phyloP scores from a whole-genome alignment of 2,329 filamentous ascomycete genomes.

The Rhinocladiella mackenziei region DNA sequence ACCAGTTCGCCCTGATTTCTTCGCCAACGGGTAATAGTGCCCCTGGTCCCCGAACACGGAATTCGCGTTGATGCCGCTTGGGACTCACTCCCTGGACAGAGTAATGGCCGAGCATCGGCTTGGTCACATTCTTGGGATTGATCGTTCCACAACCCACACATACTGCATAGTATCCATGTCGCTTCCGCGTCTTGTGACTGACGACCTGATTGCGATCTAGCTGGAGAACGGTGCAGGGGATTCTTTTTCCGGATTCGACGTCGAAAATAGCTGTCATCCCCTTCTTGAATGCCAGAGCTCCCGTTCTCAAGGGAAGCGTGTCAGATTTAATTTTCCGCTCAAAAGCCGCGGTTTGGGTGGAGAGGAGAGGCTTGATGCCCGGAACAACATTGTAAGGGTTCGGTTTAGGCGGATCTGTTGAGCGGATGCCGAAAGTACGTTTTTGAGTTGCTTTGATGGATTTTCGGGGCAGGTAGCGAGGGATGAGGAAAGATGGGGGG shows the following conservation, averaged over 20 bases:
- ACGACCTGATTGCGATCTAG: constrained; percentile 89
- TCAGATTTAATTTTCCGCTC: constrained; percentile 49
- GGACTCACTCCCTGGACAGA: constrained; percentile 75
- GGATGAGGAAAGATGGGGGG: constrained; percentile 30
- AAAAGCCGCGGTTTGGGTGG: constrained; percentile 57
- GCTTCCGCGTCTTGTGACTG: constrained; percentile 72
- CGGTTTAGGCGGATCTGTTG: constrained; percentile 50
- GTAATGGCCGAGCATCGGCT: constrained; percentile 82
- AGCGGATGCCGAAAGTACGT: constrained; percentile 52
- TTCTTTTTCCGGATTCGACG: constrained; percentile 67
- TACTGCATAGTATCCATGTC: constrained; percentile 90
- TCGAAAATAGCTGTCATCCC: constrained; percentile 94
- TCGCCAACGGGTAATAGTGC: constrained; percentile 74
- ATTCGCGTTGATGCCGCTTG: constrained; percentile 80
- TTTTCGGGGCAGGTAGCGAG: constrained; percentile 26
- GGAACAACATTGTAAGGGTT: constrained; percentile 53
- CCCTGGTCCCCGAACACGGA: constrained; percentile 69
- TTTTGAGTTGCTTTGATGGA: constrained; percentile 25
- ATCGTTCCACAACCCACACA: constrained; percentile 78
- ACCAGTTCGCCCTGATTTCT: constrained; percentile 80
- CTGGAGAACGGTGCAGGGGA: constrained; percentile 87
- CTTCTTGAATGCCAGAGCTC: constrained; percentile 82
- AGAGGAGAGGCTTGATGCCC: constrained; percentile 47
- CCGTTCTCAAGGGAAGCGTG: constrained; percentile 65
- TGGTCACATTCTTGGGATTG: constrained; percentile 70